Evolutionary conservation across 2,329 filamentous ascomycete species (phyloP), one percentile per base, ranked within the genome.

Genomic region (Fusarium fracticaudum): DNA sequence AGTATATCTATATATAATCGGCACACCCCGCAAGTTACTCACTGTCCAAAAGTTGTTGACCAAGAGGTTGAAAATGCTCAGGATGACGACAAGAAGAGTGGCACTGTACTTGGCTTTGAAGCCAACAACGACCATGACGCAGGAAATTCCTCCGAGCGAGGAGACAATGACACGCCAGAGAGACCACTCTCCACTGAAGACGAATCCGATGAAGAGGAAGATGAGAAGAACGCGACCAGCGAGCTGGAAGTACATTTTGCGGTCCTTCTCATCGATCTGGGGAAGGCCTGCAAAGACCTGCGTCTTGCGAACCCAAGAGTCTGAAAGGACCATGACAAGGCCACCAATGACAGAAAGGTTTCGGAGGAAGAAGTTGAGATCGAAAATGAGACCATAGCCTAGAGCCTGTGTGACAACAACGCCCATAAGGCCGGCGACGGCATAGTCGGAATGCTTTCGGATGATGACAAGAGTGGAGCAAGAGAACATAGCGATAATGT

Each of bases 11-110:
- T 18, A n/a, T 38, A 35, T 7, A n/a, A 8, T 14, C 45, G 29
- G 12, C 22, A 50, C 37, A 50, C 37, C 20, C 17, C 31, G 31
- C 22, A 4, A 18, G 17, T 41, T 48, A 80, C 94, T 87, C 88
- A 98, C 95, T 81, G 95, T 98, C 96, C 96, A 99, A 89, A 98
- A 99, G 90, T 98, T 99, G 91, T 99, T 99, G 79, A 98, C 96
- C 75, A 98, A 84, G 51, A 99, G 85, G 85, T 99, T 99, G 89
- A 99, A 99, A 74, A 98, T 87, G 86, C 95, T 98, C 80, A 99
- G 87, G 79, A 99, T 95, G 68, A 99, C 90, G 37, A 99, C 96
- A 77, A 99, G 87, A 79, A 99, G 93, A 61, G 96, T 95, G 47
- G 96, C 96, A 84, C 95, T 98, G 88, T 95, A 97, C 91, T 99